Percentiles rank a stretch among this genome's conserved stretches.
Evolutionary conservation across 257 asterid genomes (phyloP).

Genomic region (Solanum bulbocastanum): DNA sequence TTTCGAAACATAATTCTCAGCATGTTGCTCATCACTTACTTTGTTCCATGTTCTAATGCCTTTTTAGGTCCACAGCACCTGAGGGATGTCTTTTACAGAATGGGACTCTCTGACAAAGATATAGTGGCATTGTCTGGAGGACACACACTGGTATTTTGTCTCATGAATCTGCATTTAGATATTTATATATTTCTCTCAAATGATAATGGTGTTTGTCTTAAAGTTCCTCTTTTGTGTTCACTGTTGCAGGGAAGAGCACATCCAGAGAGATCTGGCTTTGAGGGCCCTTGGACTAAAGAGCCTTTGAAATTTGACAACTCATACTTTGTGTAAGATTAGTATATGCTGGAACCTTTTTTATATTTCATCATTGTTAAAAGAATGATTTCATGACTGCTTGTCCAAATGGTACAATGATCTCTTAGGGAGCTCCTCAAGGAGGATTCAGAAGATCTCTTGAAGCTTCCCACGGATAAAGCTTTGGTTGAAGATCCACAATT

Average conservation of each 20-base stretch:
- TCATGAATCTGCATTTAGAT: background rate
- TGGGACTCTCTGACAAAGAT: constrained; percentile 73
- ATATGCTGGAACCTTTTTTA: background rate
- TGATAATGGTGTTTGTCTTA: background rate
- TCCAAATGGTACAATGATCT: background rate
- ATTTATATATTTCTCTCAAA: background rate
- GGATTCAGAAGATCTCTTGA: constrained; percentile 55
- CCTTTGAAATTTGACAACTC: constrained; percentile 85
- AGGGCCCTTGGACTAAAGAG: constrained; percentile 84
- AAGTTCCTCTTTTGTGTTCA: background rate
- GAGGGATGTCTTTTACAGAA: constrained; percentile 58
- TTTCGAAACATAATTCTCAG: background rate
- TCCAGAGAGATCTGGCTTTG: constrained; percentile 75
- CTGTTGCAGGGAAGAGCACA: constrained; percentile 72
- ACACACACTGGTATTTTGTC: constrained; percentile 62
- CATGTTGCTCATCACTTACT: background rate
- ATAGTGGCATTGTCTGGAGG: constrained; percentile 83
- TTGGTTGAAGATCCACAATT: constrained; percentile 62
- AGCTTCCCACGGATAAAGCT: constrained; percentile 70
- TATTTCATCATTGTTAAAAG: background rate
- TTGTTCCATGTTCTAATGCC: background rate
- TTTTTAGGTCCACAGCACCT: constrained; percentile 53
- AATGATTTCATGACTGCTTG: constrained; percentile 2
- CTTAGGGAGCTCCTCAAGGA: constrained; percentile 63
- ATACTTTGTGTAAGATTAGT: constrained; percentile 52